Evolutionary conservation across 2,329 filamentous ascomycete species (phyloP).

Genomic region (Ustulina deusta): DNA sequence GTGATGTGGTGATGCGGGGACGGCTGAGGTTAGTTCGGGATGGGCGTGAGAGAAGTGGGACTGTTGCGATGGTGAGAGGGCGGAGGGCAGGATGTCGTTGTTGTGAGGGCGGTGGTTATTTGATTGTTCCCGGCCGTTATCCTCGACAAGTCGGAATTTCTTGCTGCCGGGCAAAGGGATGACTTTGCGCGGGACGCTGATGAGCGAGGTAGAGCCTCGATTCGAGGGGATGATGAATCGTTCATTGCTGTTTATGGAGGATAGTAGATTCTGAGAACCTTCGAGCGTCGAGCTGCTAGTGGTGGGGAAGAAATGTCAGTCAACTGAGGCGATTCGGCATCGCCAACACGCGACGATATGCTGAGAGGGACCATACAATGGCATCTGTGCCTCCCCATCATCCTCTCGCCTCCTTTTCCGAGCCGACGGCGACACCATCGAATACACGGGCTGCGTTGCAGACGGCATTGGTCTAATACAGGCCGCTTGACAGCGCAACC

Average conservation of each 20-base stretch:
- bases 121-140: constrained; percentile 35
- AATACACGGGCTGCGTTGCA: constrained; percentile 50
- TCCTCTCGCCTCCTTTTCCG: constrained; percentile 56
- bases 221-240: constrained; percentile 42
- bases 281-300: constrained; percentile 38
- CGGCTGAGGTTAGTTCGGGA: constrained; percentile 35
- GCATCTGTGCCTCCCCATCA: constrained; percentile 43
- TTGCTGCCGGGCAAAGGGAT: constrained; percentile 48
- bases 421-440: constrained; percentile 50
- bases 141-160: constrained; percentile 43
- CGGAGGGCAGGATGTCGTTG: constrained; percentile 14
- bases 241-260: constrained; percentile 47
- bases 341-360: not conserved
- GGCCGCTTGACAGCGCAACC: constrained; percentile 13
- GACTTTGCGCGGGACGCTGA: constrained; percentile 46
- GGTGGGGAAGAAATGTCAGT: constrained; percentile 39
- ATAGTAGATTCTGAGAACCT: constrained; percentile 41
- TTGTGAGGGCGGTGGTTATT: constrained; percentile 29
- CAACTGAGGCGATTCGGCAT: constrained; percentile 28
- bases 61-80: constrained; percentile 35
- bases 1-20: constrained; percentile 27
- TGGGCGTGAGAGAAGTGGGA: constrained; percentile 47
- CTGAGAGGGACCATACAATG: constrained; percentile 45
- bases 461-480: constrained; percentile 52
- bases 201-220: constrained; percentile 32